A percentile compares a stretch with the other conserved stretches of the same genome.
These are phyloP conservation scores for Rhodotorula glutinis DNA, from an alignment of 1,284 basidiomycete species.

Conservation along the genomic window DNA sequence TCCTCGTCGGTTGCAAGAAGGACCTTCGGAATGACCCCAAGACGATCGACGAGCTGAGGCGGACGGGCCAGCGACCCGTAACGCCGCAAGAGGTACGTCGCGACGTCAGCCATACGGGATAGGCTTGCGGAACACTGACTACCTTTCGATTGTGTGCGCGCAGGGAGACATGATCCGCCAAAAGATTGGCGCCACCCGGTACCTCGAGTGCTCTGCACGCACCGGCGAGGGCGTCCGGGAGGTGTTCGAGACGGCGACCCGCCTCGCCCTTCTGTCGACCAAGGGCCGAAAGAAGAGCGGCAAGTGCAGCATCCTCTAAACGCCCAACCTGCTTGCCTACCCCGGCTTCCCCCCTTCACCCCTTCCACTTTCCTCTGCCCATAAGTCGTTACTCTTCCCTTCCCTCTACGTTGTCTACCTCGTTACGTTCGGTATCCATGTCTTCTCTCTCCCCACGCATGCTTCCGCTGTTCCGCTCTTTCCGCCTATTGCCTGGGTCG, in stretches of 20 bases:
- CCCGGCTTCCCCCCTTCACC: background rate
- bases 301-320: conserved; percentile 72
- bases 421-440: too few relatives aligned
- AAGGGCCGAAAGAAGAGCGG: conserved; percentile 68
- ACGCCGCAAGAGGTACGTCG: conserved; percentile 57
- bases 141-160: background rate
- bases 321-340: background rate
- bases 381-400: background rate
- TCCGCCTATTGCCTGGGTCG: background rate
- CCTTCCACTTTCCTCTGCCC: background rate
- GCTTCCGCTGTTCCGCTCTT: background rate
- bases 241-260: conserved; percentile 78
- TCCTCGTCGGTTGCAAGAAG: conserved; percentile 90
- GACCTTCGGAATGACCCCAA: conserved; percentile 84
- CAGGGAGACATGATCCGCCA: conserved; percentile 76
- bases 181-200: conserved; percentile 86
- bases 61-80: conserved; percentile 84
- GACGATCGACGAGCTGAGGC: conserved; percentile 83
- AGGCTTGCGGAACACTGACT: background rate
- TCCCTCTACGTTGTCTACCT: background rate
- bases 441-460: background rate
- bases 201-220: conserved; percentile 93
- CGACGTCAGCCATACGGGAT: background rate
- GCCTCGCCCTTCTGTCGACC: conserved; percentile 47
- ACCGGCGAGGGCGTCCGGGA: conserved; percentile 82